Evolutionary conservation across 208 protist genomes (phyloP), one percentile per base, ranked within the genome.

Genomic region (Leishmania major): DNA sequence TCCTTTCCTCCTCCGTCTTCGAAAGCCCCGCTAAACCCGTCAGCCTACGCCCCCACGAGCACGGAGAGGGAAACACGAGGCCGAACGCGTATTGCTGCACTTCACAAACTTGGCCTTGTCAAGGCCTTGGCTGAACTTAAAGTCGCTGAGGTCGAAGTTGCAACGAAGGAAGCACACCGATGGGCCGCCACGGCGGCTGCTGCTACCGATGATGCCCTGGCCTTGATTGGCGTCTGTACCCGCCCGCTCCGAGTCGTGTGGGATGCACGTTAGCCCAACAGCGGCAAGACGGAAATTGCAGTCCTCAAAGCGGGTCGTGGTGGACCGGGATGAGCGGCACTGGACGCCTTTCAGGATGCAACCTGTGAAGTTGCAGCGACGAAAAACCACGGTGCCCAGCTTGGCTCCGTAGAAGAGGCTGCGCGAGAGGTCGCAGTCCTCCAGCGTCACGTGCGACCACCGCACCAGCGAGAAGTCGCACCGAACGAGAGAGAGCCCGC

Each of bases 81-180:
- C 90, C 13, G 88, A 79, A 45, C 89, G 79, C 3, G 85, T 91
- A 86, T 96, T 96, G 74, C 69, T 79, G 82, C 90, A 96, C 28
- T 86, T 28, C 35, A 74, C 43, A 84, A 95, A 95, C 0, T 67
- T 37, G 28, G 77, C 66, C 31, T 80, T 57, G 59, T 62, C 81
- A 22, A 93, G 55, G 11, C 77, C 77, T 69, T 80, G 75, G 81
- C 89, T 89, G 62, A 86, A 88, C 35, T 90, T 84, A 78, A 96
- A 96, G 67, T 90, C 88, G 43, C 79, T 70, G 72, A 96, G 74
- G 77, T 96, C 93, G 77, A 96, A 93, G 79, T 94, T 88, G 75
- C 93, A 94, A 1, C 75, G 51, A 13, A 90, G 55, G 82, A 95
- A 95, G 8, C 82, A 31, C 37, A 95, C 78, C 10, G 35, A 75